These are phyloP conservation scores for Ogataea wickerhamii DNA, from an alignment of 805 yeast genomes.

Conservation along the genomic window DNA sequence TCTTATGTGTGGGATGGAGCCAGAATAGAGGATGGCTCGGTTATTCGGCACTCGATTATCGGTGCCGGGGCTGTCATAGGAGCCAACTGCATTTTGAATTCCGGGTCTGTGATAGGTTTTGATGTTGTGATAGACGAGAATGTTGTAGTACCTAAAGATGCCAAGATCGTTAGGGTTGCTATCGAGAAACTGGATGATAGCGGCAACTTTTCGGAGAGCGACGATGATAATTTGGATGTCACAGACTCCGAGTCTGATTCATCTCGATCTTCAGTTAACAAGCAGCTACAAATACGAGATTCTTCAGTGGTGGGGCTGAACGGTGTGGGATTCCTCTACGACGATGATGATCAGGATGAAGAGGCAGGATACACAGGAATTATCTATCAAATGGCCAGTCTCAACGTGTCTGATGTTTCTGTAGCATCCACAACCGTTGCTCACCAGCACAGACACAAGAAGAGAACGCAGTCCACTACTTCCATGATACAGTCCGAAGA, in stretches of 20 bases:
- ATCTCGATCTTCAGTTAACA: neutral
- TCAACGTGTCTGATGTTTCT: slow-evolving; percentile 52
- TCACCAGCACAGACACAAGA: slow-evolving; percentile 35
- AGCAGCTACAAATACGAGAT: slow-evolving; percentile 23
- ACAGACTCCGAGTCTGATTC: slow-evolving; percentile 21
- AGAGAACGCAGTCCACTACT: slow-evolving; percentile 35
- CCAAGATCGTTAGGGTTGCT: slow-evolving; percentile 50
- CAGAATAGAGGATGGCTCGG: slow-evolving; percentile 60
- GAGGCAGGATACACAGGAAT: slow-evolving; percentile 37
- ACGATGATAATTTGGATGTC: slow-evolving; percentile 13
- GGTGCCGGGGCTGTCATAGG: slow-evolving; percentile 63
- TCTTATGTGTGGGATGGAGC: slow-evolving; percentile 89
- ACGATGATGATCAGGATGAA: slow-evolving; percentile 45
- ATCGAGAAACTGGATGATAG: slow-evolving; percentile 31
- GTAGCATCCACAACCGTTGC: slow-evolving; percentile 44
- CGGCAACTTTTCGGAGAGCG: slow-evolving; percentile 28
- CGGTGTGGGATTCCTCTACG: slow-evolving; percentile 49
- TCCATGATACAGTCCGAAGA: slow-evolving; percentile 38
- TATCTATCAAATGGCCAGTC: slow-evolving; percentile 39
- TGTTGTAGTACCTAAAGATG: slow-evolving; percentile 44
- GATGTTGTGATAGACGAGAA: slow-evolving; percentile 61
- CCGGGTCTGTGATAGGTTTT: slow-evolving; percentile 80
- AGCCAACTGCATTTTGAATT: slow-evolving; percentile 45
- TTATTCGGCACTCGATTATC: slow-evolving; percentile 60
- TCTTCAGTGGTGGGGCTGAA: slow-evolving; percentile 42